Evolutionary conservation across 176 grass and related monocot genomes (phyloP), one percentile per base, ranked within the genome.

Genomic region (Hyparrhenia diplandra): DNA sequence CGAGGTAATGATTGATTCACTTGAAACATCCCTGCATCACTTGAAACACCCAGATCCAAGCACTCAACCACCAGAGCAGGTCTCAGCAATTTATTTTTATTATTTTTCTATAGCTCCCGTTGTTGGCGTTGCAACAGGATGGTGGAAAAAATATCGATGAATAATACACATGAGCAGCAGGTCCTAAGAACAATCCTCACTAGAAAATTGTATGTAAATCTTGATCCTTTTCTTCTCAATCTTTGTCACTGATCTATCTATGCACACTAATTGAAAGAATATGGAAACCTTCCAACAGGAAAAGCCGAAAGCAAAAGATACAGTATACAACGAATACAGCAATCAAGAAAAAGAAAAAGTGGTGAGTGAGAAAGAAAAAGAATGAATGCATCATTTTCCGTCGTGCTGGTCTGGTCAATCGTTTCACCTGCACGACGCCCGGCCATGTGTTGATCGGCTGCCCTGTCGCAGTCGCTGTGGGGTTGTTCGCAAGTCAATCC

Each of bases 191-290:
- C 25, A 42, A 73, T 82, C 74, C 29, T 49, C 21, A 21, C 18
- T 21, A 17, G 20, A 17, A 68, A 42, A 49, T 30, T 13, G 63
- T 4, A 40, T 36, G 2, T 12, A 12, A 32, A 49, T 35, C 0
- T 2, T 35, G 9, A n/a, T 23, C 10, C 64, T 52, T 11, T 14
- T 32, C 20, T 31, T 11, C 6, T 72, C 43, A 11, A 31, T 13
- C n/a, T 78, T 25, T 85, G 62, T 80, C 63, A 77, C 42, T 80
- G 11, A 76, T 31, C 77, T 76, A 81, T 89, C 64, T 76, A 64
- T 73, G 60, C 87, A 89, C 71, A 89, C 27, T 23, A 61, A 61
- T 65, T n/a, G 81, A 89, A 85, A 85, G 77, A 85, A 89, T 85
- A 54, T 64, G 60, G 32, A 83, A 28, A 27, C 35, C 74, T 14